Evolutionary conservation across 2,329 filamentous ascomycete genomes (phyloP), one percentile per base, ranked within the genome.

Genomic region (Clonostachys chloroleuca): DNA sequence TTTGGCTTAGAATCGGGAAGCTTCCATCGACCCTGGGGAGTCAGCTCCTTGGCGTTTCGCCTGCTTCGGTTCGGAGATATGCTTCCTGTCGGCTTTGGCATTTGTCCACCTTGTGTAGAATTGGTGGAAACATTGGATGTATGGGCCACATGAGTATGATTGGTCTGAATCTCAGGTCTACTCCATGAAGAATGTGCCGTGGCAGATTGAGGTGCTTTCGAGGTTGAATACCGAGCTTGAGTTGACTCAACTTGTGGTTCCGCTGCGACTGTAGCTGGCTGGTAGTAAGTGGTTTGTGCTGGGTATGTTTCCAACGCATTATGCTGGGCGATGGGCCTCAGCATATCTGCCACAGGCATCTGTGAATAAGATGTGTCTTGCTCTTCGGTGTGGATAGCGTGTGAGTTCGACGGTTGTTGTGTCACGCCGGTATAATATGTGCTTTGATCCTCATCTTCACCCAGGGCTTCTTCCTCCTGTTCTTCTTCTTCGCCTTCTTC

Each of bases 401-500:
- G 36, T 18, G 36, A 18, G 36, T 39, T 39, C 36, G 14, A 18
- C 36, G 14, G 36, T n/a, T 39, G 36, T 18, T 18, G 36, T n/a
- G 36, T 18, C 36, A 8, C 14, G 36, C 14, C 36, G 14, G 36
- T 39, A n/a, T 39, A n/a, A 18, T 39, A n/a, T 30, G 24, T 30
- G 24, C 24, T 30, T 30, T 30, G 24, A 10, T 30, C 24, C 12
- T 42, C 35, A n/a, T 30, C 36, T 1, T 50, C 51, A 4, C 52
- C 53, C 2, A 47, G 48, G 3, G 53, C 50, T 10, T 53, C 52
- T 7, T 55, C 53, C 1, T 52, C 50, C 5, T 49, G 49, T 2
- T 52, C 51, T 12, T 52, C 53, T 6, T 47, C 52, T 30, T 50
- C 49, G 12, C 44, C 43, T 40, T 52, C 46, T 14, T 54, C 47